Conservation (phyloP, 352 stramenopile species). For the Plasmopara viticola region DNA sequence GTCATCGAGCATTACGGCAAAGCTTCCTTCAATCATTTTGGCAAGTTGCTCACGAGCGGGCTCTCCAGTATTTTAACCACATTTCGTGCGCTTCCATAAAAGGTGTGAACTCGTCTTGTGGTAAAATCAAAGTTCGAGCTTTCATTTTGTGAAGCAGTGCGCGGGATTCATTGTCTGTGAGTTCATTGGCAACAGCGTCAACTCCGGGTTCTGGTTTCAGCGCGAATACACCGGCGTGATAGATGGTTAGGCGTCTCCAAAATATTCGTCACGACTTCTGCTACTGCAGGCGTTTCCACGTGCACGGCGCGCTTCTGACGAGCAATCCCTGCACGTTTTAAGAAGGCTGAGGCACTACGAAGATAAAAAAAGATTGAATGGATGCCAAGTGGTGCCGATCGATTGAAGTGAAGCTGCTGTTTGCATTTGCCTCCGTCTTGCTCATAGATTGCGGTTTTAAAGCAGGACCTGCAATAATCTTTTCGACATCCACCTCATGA, state of each 20-base stretch:
- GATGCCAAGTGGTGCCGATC: conserved; percentile 30
- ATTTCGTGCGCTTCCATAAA: conserved; percentile 62
- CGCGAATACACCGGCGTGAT: conserved; percentile 57
- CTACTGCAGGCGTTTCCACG: conserved; percentile 48
- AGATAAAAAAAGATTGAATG: conserved; percentile 42
- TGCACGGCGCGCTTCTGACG: conserved; percentile 62
- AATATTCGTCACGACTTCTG: conserved; percentile 33
- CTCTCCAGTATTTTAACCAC: conserved; percentile 70
- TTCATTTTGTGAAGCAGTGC: conserved; percentile 46
- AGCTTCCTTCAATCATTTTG: conserved; percentile 50
- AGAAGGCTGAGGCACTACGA: conserved; percentile 31
- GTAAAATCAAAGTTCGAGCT: conserved; percentile 43
- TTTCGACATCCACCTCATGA: conserved; percentile 36
- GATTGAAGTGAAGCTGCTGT: conserved; percentile 43
- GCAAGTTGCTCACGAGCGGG: conserved; percentile 38
- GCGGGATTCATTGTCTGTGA: conserved; percentile 62
- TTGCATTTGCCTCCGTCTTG: conserved; percentile 21
- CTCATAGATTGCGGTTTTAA: conserved; percentile 12
- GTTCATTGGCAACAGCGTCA: conserved; percentile 31
- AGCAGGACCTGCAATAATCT: conserved; percentile 24
- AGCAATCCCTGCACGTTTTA: conserved; percentile 60
- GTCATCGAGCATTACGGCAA: conserved; percentile 69
- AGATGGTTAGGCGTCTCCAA: conserved; percentile 45
- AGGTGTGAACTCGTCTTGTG: conserved; percentile 56
- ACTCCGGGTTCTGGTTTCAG: conserved; percentile 24